These are phyloP conservation scores for Nicotiana rustica DNA, from an alignment of 305 asterid species.

Conservation along the genomic window DNA sequence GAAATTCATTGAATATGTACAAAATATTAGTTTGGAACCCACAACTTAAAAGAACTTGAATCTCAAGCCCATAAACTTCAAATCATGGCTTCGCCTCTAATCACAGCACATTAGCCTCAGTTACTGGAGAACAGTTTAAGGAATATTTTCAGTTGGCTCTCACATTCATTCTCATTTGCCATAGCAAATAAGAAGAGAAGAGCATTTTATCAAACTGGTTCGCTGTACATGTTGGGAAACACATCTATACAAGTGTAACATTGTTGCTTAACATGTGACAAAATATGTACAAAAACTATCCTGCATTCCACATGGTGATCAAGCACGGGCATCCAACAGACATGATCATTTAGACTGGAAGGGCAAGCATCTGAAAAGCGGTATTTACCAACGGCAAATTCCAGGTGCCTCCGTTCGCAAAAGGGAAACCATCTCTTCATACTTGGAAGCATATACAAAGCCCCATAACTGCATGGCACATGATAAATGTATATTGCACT, in stretches of 20 bases:
- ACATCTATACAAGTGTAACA: slow-evolving; percentile 19
- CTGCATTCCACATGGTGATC: not conserved
- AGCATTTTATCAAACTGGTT: not conserved
- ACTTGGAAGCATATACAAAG: slow-evolving; percentile 82
- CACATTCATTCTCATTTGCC: not conserved
- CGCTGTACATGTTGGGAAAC: slow-evolving; percentile 16
- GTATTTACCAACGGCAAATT: slow-evolving; percentile 60
- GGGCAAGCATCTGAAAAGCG: not conserved
- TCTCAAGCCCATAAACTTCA: no score
- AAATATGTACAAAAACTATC: not conserved
- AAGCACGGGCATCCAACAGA: not conserved
- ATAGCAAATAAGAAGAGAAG: not conserved
- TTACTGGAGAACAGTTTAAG: not conserved
- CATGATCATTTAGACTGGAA: not conserved
- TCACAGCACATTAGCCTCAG: slow-evolving; percentile 3
- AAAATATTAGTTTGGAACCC: no score
- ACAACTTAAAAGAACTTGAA: no score
- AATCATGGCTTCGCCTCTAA: no score
- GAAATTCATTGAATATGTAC: no score
- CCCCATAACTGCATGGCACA: slow-evolving; percentile 79
- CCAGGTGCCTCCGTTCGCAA: slow-evolving; percentile 75
- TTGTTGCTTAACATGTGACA: slow-evolving; percentile 23
- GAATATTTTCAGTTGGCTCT: not conserved
- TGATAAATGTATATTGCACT: not conserved
- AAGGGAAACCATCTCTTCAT: slow-evolving; percentile 70